These are phyloP conservation scores for Penicillium cosmopolitanum DNA, from an alignment of 495 filamentous ascomycete genomes.

Conservation along the genomic window DNA sequence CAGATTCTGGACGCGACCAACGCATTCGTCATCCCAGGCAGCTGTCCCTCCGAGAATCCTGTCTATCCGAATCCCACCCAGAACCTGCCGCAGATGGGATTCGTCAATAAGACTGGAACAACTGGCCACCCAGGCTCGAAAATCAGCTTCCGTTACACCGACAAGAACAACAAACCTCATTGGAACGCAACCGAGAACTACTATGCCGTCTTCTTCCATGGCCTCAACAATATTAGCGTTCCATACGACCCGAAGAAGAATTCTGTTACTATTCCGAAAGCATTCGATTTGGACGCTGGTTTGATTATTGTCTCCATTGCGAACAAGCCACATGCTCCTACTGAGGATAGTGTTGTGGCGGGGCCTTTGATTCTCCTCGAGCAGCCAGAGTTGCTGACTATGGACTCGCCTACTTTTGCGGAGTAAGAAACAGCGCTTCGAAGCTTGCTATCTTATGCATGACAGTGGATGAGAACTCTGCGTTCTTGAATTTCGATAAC, in stretches of 20 bases:
- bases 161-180: conserved; percentile 21
- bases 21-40: conserved; percentile 49
- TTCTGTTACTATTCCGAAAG: conserved; percentile 42
- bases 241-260: conserved; percentile 45
- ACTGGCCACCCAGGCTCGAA: conserved; percentile 46
- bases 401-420: neutral
- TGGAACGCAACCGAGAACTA: conserved; percentile 28
- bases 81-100: conserved; percentile 42
- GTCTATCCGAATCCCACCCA: conserved; percentile 51
- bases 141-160: conserved; percentile 47
- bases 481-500: no score
- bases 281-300: conserved; percentile 49
- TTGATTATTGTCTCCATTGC: conserved; percentile 52
- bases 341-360: conserved; percentile 45
- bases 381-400: conserved; percentile 31
- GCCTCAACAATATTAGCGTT: conserved; percentile 48
- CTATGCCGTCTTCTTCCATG: conserved; percentile 58
- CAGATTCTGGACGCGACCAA: conserved; percentile 56
- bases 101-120: conserved; percentile 34
- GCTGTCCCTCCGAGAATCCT: conserved; percentile 54
- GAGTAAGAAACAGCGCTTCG: no score
- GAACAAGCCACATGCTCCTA: conserved; percentile 47
- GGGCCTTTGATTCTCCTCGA: conserved; percentile 45
- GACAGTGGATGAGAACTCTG: no score
- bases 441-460: no score